Evolutionary conservation across 495 filamentous ascomycete species (phyloP).

Genomic region (Lasiosphaeria ovina): DNA sequence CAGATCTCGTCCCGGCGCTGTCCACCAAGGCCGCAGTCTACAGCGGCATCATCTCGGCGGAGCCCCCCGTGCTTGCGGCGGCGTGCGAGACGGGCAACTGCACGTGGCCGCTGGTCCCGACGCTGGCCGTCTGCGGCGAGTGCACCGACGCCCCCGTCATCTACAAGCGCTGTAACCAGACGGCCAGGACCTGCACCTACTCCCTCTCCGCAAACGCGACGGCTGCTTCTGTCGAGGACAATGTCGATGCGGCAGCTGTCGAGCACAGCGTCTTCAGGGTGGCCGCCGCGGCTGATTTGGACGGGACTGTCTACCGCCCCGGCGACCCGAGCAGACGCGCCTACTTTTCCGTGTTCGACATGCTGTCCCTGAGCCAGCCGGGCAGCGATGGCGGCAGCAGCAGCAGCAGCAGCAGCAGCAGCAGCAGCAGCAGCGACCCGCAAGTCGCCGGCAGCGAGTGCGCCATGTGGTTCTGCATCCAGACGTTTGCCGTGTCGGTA

Average conservation of each 20-base stretch:
- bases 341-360: constrained; percentile 36
- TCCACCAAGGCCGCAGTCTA: constrained; percentile 41
- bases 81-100: constrained; percentile 35
- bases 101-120: constrained; percentile 37
- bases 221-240: constrained; percentile 25
- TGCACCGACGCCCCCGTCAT: constrained; percentile 24
- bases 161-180: constrained; percentile 21
- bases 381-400: too few relatives aligned
- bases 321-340: constrained; percentile 20
- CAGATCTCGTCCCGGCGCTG: constrained; percentile 28
- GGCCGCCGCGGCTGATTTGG: constrained; percentile 21
- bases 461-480: constrained; percentile 39
- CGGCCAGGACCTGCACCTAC: constrained; percentile 29
- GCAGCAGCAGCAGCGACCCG: constrained; percentile 10
- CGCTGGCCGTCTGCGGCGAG: constrained; percentile 34
- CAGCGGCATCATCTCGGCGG: constrained; percentile 35
- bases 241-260: background rate
- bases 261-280: constrained; percentile 30
- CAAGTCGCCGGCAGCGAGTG: constrained; percentile 22
- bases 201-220: constrained; percentile 20
- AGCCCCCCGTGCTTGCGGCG: constrained; percentile 20
- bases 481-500: constrained; percentile 28
- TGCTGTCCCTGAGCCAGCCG: constrained; percentile 26
- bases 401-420: too few relatives aligned
- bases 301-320: constrained; percentile 15